Base-by-base conservation (phyloP, 108 stramenopile species). In the Conticribra weissflogii region DNA sequence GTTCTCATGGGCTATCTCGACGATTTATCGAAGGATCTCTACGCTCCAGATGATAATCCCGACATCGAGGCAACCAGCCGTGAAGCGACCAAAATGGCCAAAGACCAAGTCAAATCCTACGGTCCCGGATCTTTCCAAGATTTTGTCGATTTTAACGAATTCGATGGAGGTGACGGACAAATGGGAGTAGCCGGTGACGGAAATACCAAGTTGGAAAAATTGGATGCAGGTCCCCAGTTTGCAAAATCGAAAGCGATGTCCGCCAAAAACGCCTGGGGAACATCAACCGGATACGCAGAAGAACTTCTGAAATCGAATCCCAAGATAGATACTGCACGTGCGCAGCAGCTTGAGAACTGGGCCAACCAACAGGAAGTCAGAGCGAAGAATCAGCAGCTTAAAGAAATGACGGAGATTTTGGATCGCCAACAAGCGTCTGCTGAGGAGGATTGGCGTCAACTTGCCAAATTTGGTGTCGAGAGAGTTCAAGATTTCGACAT, bases 111-210 rank as follows among this genome's bases (percentile, higher is more conserved):
- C 14, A 70, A 81, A 68, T 60, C 76, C 9, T 82, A 49, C 54
- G 92, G 92, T 28, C 79, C 76, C 0, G 88, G 92, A 14, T 55
- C 69, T 28, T 88, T 87, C 82, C 59, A 76, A 29, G 66, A 50
- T 44, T 93, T 67, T 62, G 92, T 93, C 19, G 92, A 92, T 17
- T 92, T 92, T 52, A 53, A 89, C 60, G 91, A 92, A 76, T 94
- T 82, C 46, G 75, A 80, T 41, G 76, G 80, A 59, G 81, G 82
- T 31, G 92, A 93, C 66, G 93, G 93, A 33, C 93, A 94, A 70
- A 94, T 94, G 93, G 93, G 93, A 34, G 93, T 94, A 9, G 93
- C 93, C n/a, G 93, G 93, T 19, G 93, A 94, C 57, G 93, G 93
- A 3, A 76, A 81, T 30, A 84, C 62, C 16, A 59, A 73, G 24